phyloP scores from a whole-genome alignment of 2,329 filamentous ascomycete genomes.

The Aureobasidium sp. region DNA sequence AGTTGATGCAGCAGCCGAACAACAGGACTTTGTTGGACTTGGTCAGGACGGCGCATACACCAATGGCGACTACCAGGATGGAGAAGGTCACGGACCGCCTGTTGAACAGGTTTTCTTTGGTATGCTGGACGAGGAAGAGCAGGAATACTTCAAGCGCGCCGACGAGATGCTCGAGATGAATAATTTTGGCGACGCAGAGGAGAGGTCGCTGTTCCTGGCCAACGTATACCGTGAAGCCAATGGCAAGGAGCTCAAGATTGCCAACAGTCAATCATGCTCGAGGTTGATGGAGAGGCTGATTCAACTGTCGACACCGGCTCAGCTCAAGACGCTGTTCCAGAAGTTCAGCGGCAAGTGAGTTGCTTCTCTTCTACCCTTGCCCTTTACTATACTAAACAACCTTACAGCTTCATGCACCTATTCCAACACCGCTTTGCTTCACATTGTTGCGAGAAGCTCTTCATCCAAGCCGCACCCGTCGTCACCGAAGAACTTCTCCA shows the following conservation, averaged over 20 bases:
- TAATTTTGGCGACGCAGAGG: slow-evolving; percentile 70
- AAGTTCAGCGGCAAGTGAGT: slow-evolving; percentile 71
- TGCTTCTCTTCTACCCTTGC: neutral
- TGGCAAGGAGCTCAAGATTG: slow-evolving; percentile 92
- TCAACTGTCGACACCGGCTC: slow-evolving; percentile 65
- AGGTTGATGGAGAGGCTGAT: slow-evolving; percentile 88
- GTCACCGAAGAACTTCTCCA: slow-evolving; percentile 65
- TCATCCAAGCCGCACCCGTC: slow-evolving; percentile 70
- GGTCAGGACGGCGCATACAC: slow-evolving; percentile 23
- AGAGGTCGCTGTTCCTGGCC: slow-evolving; percentile 51
- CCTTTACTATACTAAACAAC: neutral
- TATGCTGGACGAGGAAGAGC: slow-evolving; percentile 84
- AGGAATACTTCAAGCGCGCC: slow-evolving; percentile 88
- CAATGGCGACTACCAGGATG: slow-evolving; percentile 27
- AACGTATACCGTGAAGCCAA: slow-evolving; percentile 81
- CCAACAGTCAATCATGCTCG: slow-evolving; percentile 92
- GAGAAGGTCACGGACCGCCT: slow-evolving; percentile 27
- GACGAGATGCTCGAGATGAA: slow-evolving; percentile 87
- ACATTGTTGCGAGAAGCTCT: slow-evolving; percentile 93
- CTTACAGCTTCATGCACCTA: slow-evolving; percentile 65
- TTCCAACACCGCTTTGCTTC: slow-evolving; percentile 95
- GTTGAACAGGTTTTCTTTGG: slow-evolving; percentile 78
- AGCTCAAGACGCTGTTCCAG: slow-evolving; percentile 81
- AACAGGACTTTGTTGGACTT: slow-evolving; percentile 23
- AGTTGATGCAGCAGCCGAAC: slow-evolving; percentile 35